Evolutionary conservation across 306 rosid species (phyloP), one percentile per base, ranked within the genome.

Genomic region (Boehmeria nivea): DNA sequence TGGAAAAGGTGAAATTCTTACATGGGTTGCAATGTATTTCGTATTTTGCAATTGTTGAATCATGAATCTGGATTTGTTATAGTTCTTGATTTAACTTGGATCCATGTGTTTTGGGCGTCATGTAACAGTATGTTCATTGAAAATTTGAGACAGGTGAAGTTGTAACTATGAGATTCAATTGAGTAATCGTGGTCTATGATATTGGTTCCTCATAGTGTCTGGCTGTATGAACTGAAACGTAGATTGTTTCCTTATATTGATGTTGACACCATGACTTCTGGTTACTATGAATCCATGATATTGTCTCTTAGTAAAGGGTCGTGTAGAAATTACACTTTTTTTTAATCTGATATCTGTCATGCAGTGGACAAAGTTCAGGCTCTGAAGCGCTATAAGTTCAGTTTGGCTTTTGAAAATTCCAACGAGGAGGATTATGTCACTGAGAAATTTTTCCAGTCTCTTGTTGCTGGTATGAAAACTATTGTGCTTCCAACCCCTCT

Each of bases 371-470:
- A 87, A 72, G 81, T 87, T 68, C 74, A 83, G 72, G 24, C 99
- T 71, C 76, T 91, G 73, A 87, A 75, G 68, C 96, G 50, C 79
- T 85, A 91, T 75, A 91, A 75, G 60, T 91, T 91, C 70, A 91
- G 99, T 80, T 74, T 91, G 73, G 95, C 99, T 18, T 91, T 91
- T 79, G 99, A 91, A 69, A 91, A 91, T 77, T 91, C 99, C 54
- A 87, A 84, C 25, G 96, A 87, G 85, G 99, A 91, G 80, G 99
- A 91, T 83, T 91, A 91, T 67, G 99, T 91, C n/a, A 91, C 99
- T 12, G 99, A 91, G 64, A 91, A 91, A 57, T 91, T 66, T 81
- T 91, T 91, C 75, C 99, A 91, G 57, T 91, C 99, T 63, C 96
- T 91, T 57, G 95, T 91, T 63, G 93, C 99, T 51, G 99, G 99